These are phyloP conservation scores for Pseudoscleropodium purum DNA, from an alignment of 225 moss, liverwort and hornwort genomes.

Conservation along the genomic window DNA sequence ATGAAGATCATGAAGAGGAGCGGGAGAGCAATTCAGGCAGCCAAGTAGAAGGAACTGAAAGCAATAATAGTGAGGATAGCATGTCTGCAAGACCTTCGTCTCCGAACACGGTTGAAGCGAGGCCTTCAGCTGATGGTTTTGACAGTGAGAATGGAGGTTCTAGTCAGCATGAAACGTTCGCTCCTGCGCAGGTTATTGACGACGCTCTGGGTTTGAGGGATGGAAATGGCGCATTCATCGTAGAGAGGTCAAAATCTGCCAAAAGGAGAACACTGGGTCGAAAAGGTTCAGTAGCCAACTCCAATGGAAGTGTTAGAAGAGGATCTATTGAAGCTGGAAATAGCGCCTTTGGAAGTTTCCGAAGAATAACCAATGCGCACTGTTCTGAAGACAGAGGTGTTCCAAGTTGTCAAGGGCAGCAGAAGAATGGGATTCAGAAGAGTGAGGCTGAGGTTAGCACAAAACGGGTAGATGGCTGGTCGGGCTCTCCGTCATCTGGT, in stretches of 20 bases:
- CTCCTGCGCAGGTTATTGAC: constrained; percentile 72
- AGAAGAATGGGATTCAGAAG: constrained; percentile 42
- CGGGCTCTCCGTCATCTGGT: constrained; percentile 26
- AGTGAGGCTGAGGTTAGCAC: constrained; percentile 26
- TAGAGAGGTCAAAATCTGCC: constrained; percentile 82
- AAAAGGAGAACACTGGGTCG: constrained; percentile 67
- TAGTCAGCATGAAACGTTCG: constrained; percentile 46
- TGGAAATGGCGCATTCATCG: constrained; percentile 93
- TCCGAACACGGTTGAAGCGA: constrained; percentile 89
- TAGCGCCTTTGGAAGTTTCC: constrained; percentile 14
- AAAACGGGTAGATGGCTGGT: constrained; percentile 66
- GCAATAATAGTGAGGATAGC: constrained; percentile 72
- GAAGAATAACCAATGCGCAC: constrained; percentile 35
- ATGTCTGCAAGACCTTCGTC: constrained; percentile 89
- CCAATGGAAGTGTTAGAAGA: constrained; percentile 46
- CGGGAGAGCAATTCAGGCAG: constrained; percentile 57
- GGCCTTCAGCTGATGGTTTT: constrained; percentile 87
- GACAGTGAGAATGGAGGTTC: constrained; percentile 56
- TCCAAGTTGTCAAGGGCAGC: constrained; percentile 27
- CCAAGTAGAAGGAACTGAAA: constrained; percentile 66
- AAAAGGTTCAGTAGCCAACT: constrained; percentile 32
- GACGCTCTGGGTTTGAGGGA: constrained; percentile 78
- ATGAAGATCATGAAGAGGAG: constrained; percentile 59
- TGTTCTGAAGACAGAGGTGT: constrained; percentile 30
- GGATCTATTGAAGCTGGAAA: constrained; percentile 37